Evolutionary conservation across 768 basidiomycete species (phyloP).

Genomic region (Russula foetens): DNA sequence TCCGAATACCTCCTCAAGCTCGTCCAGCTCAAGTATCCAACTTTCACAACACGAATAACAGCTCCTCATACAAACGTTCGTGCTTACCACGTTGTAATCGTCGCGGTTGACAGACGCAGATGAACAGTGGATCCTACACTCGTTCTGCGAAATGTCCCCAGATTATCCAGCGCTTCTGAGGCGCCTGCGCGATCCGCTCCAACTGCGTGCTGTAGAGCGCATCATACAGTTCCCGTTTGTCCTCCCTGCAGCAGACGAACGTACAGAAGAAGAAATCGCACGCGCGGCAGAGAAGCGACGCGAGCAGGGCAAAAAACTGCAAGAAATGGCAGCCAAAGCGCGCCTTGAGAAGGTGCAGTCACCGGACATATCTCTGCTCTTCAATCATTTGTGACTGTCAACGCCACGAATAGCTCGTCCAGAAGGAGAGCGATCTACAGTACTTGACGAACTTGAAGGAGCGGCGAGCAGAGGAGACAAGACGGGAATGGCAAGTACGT

Average conservation of each 20-base stretch:
- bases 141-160: slow-evolving; percentile 72
- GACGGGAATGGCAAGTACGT: slow-evolving; percentile 66
- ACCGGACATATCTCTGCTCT: neutral
- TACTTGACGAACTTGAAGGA: slow-evolving; percentile 59
- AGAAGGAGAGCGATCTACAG: slow-evolving; percentile 71
- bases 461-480: slow-evolving; percentile 46
- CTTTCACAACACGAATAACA: slow-evolving; percentile 81
- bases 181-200: slow-evolving; percentile 54
- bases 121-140: slow-evolving; percentile 82
- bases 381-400: neutral
- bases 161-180: slow-evolving; percentile 70
- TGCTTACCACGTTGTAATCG: slow-evolving; percentile 2
- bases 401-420: slow-evolving; percentile 40
- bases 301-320: slow-evolving; percentile 82
- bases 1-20: slow-evolving; percentile 90
- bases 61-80: slow-evolving; percentile 66
- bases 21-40: slow-evolving; percentile 92
- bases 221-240: slow-evolving; percentile 87
- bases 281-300: slow-evolving; percentile 68
- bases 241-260: slow-evolving; percentile 57
- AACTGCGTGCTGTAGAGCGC: slow-evolving; percentile 55
- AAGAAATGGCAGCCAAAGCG: slow-evolving; percentile 84
- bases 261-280: slow-evolving; percentile 84
- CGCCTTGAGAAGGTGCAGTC: slow-evolving; percentile 70
- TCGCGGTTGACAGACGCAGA: neutral